Evolutionary conservation across 805 yeast species (phyloP), one percentile per base, ranked within the genome.

Genomic region (Teunomyces aglyptinius): DNA sequence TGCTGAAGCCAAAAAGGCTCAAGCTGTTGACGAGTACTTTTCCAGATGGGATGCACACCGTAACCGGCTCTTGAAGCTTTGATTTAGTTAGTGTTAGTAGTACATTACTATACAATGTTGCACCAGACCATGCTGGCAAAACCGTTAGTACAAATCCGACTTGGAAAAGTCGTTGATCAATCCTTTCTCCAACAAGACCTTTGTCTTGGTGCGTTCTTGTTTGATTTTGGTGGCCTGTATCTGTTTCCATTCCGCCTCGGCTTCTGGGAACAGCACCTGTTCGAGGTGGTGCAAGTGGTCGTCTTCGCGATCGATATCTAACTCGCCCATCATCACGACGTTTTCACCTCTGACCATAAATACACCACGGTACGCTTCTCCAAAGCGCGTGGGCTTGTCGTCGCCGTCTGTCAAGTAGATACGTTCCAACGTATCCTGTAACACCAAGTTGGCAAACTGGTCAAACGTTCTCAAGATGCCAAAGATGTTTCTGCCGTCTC

Each of bases 381-480:
- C 96, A 61, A 83, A 92, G 51, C 77, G 60, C 34, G 70, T 71
- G 3, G 64, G 65, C 13, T 32, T 27, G n/a, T 31, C 12, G 22
- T 41, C 48, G 20, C 59, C 59, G 31, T 54, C 53, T 18, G 63
- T 65, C 53, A 85, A 72, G 61, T 87, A 87, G 56, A 90, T 81
- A 65, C 97, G 80, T 65, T 94, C 98, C 41, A 83, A 73, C 13
- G 96, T 83, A 63, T 91, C 96, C 67, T 94, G 98, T 51, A 94
- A 73, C 33, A 94, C 96, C 59, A 94, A 75, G 68, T 92, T 92
- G 49, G 96, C 91, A 64, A 85, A 94, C 67, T 92, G 97, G 70
- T 94, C 99, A 66, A 92, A 94, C 2, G 97, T 89, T 65, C 99
- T 80, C 54, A 94, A 74, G 19, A 91, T 86, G 13, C 99, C 99